Evolutionary conservation across 176 grass and related monocot genomes (phyloP).

Genomic region (Guadua angustifolia): DNA sequence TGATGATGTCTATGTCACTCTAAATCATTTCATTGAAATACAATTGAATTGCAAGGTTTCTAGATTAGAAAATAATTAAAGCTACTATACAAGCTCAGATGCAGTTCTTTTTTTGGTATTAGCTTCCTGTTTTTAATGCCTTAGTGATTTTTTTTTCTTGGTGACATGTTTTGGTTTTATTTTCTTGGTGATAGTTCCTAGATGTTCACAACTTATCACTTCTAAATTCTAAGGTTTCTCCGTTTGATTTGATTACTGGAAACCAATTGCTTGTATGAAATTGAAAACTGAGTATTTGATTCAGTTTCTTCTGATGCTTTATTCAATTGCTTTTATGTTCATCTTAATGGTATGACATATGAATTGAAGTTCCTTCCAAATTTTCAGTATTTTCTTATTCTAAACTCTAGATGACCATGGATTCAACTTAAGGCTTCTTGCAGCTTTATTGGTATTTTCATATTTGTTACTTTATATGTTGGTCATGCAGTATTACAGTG

Average conservation of each 20-base stretch:
- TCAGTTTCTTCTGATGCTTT: conserved; percentile 19
- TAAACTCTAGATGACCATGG: background rate
- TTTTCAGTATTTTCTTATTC: conserved; percentile 17
- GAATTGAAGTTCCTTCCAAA: background rate
- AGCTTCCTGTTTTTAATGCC: conserved; percentile 10
- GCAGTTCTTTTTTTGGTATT: conserved; percentile 31
- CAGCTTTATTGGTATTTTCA: background rate
- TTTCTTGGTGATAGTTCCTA: background rate
- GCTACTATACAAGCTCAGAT: background rate
- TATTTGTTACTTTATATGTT: conserved; percentile 19
- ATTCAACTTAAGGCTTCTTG: conserved; percentile 1
- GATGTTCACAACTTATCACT: background rate
- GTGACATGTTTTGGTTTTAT: background rate
- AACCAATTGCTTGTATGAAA: conserved; percentile 11
- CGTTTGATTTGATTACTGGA: background rate
- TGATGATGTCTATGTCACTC: background rate
- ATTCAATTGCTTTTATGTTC: background rate
- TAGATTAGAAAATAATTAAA: conserved; percentile 21
- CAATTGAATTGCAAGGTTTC: background rate
- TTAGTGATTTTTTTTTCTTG: background rate
- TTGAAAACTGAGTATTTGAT: background rate
- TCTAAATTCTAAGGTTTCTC: conserved; percentile 23
- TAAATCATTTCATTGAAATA: conserved; percentile 20
- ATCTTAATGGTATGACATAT: background rate
- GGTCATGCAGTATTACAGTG: background rate